Conservation (phyloP, 345 rosid genomes). For the Gynandropsis gynandra region DNA sequence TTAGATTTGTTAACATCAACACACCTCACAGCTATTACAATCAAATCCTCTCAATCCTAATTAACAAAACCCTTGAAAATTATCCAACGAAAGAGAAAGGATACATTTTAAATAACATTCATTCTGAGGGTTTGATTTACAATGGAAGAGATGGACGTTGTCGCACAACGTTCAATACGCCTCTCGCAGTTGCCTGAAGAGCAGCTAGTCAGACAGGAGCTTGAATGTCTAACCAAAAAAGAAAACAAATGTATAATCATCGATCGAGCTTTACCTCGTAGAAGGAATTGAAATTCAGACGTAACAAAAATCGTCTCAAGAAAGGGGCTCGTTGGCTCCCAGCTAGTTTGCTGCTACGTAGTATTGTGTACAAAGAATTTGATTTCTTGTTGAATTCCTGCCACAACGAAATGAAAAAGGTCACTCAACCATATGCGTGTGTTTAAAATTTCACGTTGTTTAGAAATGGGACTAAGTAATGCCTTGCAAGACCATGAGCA, state of each 20-base stretch:
- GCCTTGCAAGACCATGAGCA: too few relatives aligned
- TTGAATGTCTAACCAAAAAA: neutral
- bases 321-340: constrained; percentile 97
- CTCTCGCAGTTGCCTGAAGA: constrained; percentile 76
- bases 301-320: constrained; percentile 89
- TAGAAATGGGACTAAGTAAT: too few relatives aligned
- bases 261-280: constrained; percentile 52
- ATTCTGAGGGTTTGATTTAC: constrained; percentile 28
- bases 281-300: constrained; percentile 79
- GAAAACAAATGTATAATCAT: neutral
- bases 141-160: constrained; percentile 60
- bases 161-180: constrained; percentile 74
- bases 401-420: constrained; percentile 7
- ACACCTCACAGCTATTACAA: too few relatives aligned
- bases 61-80: too few relatives aligned
- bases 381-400: constrained; percentile 98
- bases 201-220: constrained; percentile 2
- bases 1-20: too few relatives aligned
- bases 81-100: too few relatives aligned
- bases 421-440: constrained; percentile 7
- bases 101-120: too few relatives aligned
- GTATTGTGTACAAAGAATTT: constrained; percentile 76
- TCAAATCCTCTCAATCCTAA: too few relatives aligned
- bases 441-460: too few relatives aligned
- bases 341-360: constrained; percentile 87